Evolutionary conservation across 1,284 basidiomycete genomes (phyloP), one percentile per base, ranked within the genome.

Genomic region (Pyrrhoderma noxium): DNA sequence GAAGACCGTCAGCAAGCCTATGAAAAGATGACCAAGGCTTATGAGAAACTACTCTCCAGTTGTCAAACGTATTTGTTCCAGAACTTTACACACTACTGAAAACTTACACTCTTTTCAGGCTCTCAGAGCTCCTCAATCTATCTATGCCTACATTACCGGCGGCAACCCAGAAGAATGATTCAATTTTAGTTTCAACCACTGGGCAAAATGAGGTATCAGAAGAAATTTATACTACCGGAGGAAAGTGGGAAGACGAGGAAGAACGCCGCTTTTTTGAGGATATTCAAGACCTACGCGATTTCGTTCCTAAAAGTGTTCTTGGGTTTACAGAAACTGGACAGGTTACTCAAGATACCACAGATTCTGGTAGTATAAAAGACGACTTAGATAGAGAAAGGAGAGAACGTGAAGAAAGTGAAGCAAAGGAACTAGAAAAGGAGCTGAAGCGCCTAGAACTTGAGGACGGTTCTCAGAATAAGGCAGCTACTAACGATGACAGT

Each of bases 211-310:
- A 84, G 14, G 74, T 77, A 2, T 74, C 80, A 1, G 79, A 89
- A 45, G 73, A 76, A 13, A 64, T 73, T 13, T 66, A 79, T 22
- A 69, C 70, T 2, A 68, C 75, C 4, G 84, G 86, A 2, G 88
- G 91, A 2, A 95, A 97, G 62, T 99, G 96, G 96, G 92, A 94
- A 64, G 96, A 99, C 61, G 96, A 99, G 57, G 96, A 99, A 67
- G 93, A 98, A 64, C 77, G 89, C 38, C 76, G 85, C 46, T 99
- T 97, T 69, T 99, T 89, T 63, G 94, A 98, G 64, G 93, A 98
- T 57, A 73, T 97, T 31, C 79, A 91, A 49, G 95, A 99, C 64
- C 68, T 99, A 40, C 86, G 85, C 55, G 92, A 95, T 55, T 88
- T 93, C 53, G 91, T 98, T 0, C 96, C 96, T 0, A 83, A 81